Evolutionary conservation across 768 basidiomycete species (phyloP).

Genomic region (Suillus americanus): DNA sequence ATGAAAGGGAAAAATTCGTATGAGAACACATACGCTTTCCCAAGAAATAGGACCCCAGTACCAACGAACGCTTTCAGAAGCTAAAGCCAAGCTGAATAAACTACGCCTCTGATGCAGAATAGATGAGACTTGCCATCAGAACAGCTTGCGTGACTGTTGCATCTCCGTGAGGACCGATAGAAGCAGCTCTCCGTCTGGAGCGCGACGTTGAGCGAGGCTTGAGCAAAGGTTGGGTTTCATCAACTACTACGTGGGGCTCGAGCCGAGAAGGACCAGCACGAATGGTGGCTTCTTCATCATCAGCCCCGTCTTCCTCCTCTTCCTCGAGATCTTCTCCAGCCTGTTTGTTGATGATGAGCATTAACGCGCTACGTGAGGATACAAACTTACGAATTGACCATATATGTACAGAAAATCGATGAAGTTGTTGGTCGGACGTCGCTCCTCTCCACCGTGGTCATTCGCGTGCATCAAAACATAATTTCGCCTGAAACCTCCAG

Average conservation of each 20-base stretch:
- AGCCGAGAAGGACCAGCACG: slow-evolving; percentile 18
- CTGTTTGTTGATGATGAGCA: slow-evolving; percentile 37
- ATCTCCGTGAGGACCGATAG: slow-evolving; percentile 71
- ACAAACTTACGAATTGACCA: slow-evolving; percentile 85
- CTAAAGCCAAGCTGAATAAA: slow-evolving; percentile 36
- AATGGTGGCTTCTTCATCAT: slow-evolving; percentile 51
- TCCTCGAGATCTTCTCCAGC: slow-evolving; percentile 90
- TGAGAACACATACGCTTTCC: slow-evolving; percentile 71
- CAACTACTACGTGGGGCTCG: slow-evolving; percentile 9
- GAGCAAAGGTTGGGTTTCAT: slow-evolving; percentile 62
- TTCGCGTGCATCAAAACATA: slow-evolving; percentile 74
- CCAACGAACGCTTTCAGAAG: slow-evolving; percentile 93
- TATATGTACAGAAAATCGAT: slow-evolving; percentile 94
- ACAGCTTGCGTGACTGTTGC: slow-evolving; percentile 91
- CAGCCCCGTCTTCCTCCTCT: slow-evolving; percentile 73
- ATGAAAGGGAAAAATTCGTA: background rate
- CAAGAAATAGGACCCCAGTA: slow-evolving; percentile 93
- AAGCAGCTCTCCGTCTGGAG: slow-evolving; percentile 53
- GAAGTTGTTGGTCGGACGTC: slow-evolving; percentile 74
- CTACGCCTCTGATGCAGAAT: background rate
- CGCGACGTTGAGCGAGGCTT: slow-evolving; percentile 45
- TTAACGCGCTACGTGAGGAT: background rate
- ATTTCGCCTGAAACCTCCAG: slow-evolving; percentile 91
- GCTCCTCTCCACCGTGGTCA: slow-evolving; percentile 62
- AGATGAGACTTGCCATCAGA: slow-evolving; percentile 67